Evolutionary conservation across 1,139 yeast species (phyloP).

Genomic region (Pichia sp.): DNA sequence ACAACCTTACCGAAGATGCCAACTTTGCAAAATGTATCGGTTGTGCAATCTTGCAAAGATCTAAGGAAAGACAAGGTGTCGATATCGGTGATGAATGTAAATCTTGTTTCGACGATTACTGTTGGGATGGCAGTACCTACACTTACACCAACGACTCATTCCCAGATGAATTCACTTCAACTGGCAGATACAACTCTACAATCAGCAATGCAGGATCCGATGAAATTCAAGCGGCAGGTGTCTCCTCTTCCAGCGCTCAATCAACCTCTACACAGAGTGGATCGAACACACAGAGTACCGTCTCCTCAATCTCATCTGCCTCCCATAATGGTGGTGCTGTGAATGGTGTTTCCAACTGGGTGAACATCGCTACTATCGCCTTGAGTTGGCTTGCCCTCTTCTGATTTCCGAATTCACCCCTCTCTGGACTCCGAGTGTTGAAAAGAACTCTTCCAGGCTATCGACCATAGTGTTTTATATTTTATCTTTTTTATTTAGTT

Average conservation of each 20-base stretch:
- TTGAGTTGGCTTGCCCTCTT: constrained; percentile 5
- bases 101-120: constrained; percentile 63
- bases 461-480: too few species aligned
- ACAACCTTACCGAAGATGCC: constrained; percentile 62
- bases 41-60: constrained; percentile 82
- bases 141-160: constrained; percentile 11
- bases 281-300: constrained; percentile 1
- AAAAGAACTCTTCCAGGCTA: too few species aligned
- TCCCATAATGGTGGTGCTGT: constrained; percentile 3
- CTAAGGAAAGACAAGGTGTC: constrained; percentile 63
- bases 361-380: constrained; percentile 1
- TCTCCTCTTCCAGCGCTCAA: constrained; percentile 9
- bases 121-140: constrained; percentile 54
- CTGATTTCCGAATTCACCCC: too few species aligned
- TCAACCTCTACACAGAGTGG: constrained; percentile 4
- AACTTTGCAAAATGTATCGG: constrained; percentile 79
- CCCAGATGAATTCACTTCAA: constrained; percentile 38
- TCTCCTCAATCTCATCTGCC: constrained; percentile 9
- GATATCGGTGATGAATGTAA: constrained; percentile 67
- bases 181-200: constrained; percentile 37
- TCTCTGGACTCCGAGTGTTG: too few species aligned
- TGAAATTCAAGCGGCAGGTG: constrained; percentile 6
- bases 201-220: constrained; percentile 1
- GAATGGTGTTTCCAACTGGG: constrained; percentile 1
- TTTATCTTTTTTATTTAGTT: too few species aligned